phyloP scores from a whole-genome alignment of 73 alveolate species.

The Tetrahymena thermophila region DNA sequence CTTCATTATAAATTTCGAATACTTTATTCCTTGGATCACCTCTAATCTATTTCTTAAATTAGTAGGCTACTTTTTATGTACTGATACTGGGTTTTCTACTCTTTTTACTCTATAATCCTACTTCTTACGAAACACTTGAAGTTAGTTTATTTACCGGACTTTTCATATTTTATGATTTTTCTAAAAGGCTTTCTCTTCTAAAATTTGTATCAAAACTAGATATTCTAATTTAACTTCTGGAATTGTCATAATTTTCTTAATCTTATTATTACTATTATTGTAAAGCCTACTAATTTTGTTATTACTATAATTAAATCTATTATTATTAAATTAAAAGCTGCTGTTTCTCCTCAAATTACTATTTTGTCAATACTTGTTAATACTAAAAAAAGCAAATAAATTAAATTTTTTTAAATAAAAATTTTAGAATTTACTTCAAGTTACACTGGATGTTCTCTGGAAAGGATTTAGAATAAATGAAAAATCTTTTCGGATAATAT shows the following conservation, averaged over 20 bases:
- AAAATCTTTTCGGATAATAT: neutral
- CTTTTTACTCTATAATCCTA: neutral
- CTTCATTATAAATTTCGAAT: neutral
- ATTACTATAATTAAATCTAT: neutral
- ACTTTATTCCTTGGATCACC: neutral
- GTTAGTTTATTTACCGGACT: neutral
- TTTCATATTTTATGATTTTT: neutral
- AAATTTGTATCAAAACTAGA: neutral
- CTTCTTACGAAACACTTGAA: neutral
- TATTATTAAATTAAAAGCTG: neutral
- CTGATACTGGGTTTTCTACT: neutral
- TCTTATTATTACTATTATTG: neutral
- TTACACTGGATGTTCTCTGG: neutral
- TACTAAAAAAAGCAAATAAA: neutral
- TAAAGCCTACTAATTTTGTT: neutral
- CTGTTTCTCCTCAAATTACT: neutral
- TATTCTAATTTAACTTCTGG: neutral
- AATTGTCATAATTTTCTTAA: neutral
- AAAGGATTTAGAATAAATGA: neutral
- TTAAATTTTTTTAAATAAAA: neutral
- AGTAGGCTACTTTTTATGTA: neutral
- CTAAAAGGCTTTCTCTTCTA: neutral
- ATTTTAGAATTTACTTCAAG: neutral
- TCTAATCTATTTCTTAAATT: neutral
- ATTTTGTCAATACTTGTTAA: neutral